Evolutionary conservation across 2,329 filamentous ascomycete genomes (phyloP), one percentile per base, ranked within the genome.

Genomic region (Tolypocladium pustulatum): DNA sequence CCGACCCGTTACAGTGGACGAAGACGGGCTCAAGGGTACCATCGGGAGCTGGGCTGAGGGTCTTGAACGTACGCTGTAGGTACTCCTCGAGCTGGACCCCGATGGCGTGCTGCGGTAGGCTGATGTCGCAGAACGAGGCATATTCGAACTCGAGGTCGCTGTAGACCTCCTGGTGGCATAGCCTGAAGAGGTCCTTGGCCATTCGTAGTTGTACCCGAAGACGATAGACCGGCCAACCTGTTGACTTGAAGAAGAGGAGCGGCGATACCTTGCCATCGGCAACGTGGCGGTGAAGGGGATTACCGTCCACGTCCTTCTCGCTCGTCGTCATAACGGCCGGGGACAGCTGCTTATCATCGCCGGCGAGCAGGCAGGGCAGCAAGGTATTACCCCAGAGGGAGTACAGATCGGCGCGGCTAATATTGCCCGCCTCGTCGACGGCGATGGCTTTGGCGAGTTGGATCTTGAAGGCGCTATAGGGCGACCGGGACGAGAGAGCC

Each of bases 101-200:
- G 9, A n/a, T 12, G n/a, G n/a, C 41, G n/a, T 46, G n/a, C n/a
- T 46, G 41, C 38, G 4, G 17, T 17, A n/a, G 20, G n/a, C 8
- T 10, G 41, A 46, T 12, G 10, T 22, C n/a, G 41, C 41, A 25
- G n/a, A 22, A 22, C 9, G n/a, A 3, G n/a, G n/a, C 41, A n/a
- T 46, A 46, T 2, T 10, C 8, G 10, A 46, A 46, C 9, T n/a
- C n/a, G 10, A 46, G n/a, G 41, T 46, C 41, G 7, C n/a, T 25
- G 32, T 67, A 66, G 15, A 65, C 40, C 22, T 59, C 40, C 0
- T 43, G 5, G n/a, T 56, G 63, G 56, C 58, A 60, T 6, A 61
- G 52, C 43, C 65, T 62, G 49, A 66, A 69, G 20, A 63, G 43
- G n/a, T 60, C 62, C 2, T 43, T 38, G 2, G 61, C 62, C 63